Evolutionary conservation across 768 basidiomycete genomes (phyloP).

Genomic region (Amanita rubescens): DNA sequence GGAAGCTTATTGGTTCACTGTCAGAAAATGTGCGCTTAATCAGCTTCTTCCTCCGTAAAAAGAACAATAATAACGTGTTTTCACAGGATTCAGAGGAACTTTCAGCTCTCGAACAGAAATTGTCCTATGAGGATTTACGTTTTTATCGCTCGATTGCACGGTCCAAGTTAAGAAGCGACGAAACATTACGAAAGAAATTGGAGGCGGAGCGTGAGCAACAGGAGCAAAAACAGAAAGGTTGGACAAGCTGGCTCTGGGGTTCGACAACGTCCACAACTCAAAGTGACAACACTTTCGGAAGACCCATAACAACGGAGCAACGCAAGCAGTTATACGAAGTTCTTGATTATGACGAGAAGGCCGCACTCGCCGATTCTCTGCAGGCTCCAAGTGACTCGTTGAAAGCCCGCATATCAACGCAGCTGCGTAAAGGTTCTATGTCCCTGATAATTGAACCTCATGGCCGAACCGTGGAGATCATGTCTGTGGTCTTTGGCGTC

Average conservation of each 20-base stretch:
- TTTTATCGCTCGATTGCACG: constrained; percentile 96
- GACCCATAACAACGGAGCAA: constrained; percentile 83
- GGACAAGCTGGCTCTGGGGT: constrained; percentile 83
- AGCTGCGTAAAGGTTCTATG: constrained; percentile 84
- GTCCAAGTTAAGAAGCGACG: constrained; percentile 81
- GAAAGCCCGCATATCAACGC: constrained; percentile 65
- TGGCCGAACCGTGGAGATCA: constrained; percentile 55
- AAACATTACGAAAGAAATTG: constrained; percentile 58
- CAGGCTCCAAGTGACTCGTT: constrained; percentile 74
- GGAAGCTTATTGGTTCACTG: constrained; percentile 51
- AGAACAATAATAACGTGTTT: background rate
- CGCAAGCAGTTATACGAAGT: constrained; percentile 83
- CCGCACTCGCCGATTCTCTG: constrained; percentile 60
- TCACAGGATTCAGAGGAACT: constrained; percentile 46
- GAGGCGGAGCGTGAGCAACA: constrained; percentile 59
- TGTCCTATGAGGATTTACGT: constrained; percentile 91
- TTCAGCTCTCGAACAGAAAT: constrained; percentile 67
- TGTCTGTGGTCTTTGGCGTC: constrained; percentile 81
- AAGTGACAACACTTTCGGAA: constrained; percentile 52
- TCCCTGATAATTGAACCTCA: constrained; percentile 73
- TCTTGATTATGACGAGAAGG: constrained; percentile 88
- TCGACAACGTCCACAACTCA: constrained; percentile 31
- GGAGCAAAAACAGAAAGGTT: constrained; percentile 38
- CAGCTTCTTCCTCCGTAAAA: background rate
- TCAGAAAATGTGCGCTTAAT: constrained; percentile 41